These are phyloP conservation scores for Globisporangium spiculum DNA, from an alignment of 352 stramenopile genomes.

Conservation along the genomic window DNA sequence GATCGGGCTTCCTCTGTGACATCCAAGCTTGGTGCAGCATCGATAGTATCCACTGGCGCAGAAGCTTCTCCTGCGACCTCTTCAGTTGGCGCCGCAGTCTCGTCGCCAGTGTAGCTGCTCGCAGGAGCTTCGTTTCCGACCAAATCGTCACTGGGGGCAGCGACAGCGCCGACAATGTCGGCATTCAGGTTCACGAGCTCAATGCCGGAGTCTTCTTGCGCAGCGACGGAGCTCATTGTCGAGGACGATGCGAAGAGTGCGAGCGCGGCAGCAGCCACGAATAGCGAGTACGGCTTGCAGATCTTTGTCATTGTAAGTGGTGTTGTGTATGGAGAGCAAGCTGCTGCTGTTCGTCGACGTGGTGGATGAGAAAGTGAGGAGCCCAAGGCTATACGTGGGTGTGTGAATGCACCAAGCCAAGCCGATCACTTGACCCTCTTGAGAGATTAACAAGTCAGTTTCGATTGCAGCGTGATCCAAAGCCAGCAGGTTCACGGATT, in stretches of 20 bases:
- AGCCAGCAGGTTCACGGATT: constrained; percentile 10
- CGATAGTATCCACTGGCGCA: neutral
- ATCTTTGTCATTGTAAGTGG: constrained; percentile 10
- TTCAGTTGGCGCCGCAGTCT: neutral
- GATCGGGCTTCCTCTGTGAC: neutral
- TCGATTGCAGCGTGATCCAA: constrained; percentile 2
- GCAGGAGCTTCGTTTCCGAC: neutral
- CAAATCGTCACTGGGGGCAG: neutral
- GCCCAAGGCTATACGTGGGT: neutral
- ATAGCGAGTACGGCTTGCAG: constrained; percentile 13
- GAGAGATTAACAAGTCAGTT: constrained; percentile 7
- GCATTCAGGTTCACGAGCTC: constrained; percentile 7
- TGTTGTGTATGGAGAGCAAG: neutral
- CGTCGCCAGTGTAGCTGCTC: neutral
- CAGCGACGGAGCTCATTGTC: neutral
- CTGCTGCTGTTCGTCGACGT: constrained; percentile 2
- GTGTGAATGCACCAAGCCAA: neutral
- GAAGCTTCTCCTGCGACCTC: neutral
- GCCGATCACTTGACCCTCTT: neutral
- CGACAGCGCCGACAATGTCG: constrained; percentile 9
- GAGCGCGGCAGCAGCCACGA: constrained; percentile 7
- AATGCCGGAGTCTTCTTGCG: constrained; percentile 6
- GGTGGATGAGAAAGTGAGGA: constrained; percentile 11
- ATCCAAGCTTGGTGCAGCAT: neutral
- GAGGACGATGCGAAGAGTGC: constrained; percentile 7